Base-by-base conservation (phyloP, 495 filamentous ascomycete species). In the Peziza echinospora region DNA sequence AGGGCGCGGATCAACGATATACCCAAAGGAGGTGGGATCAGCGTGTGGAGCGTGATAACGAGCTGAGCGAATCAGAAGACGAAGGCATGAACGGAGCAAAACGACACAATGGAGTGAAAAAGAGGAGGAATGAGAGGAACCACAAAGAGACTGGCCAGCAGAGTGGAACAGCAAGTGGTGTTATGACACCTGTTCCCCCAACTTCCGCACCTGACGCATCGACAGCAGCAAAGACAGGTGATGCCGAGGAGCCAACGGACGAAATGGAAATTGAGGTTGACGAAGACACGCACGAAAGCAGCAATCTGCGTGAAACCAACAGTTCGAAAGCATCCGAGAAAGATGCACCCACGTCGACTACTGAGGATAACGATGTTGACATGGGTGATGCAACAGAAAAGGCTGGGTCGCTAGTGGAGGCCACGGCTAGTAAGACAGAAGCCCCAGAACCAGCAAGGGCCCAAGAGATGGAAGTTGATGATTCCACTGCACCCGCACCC, bases 21-120 rank as follows among this genome's bases (percentile, higher is more conserved):
- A 89, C 85, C 0, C 73, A 91, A 59, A 80, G 84, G 8, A 72
- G 77, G 47, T 84, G 83, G 69, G 91, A 99, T 49, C 72, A 80
- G 56, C 73, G 72, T 43, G 71, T 84, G 17, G 72, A 76, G 48
- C 73, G 77, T 24, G 69, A 77, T 19, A 81, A 78, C 49, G 84
- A 92, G 52, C 63, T 78, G 3, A 82, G 87, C 8, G 73, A 76
- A 10, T 87, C 80, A 49, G 86, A 94, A 45, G 84, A 93, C 50
- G 89, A 96, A 53, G 84, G 93, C 1, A 70, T 82, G 57, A 78
- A 77, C 44, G 87, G 86, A 28, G 67, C 84, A 24, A 65, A 63
- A 24, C 71, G 66, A 46, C 78, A 82, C 54, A 68, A 75, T 3
- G 71, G 73, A 42, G 64, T 62, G 22, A 63, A 67, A 44, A 70